Evolutionary conservation across 2,329 filamentous ascomycete genomes (phyloP).

Genomic region (Fusarium sp.): DNA sequence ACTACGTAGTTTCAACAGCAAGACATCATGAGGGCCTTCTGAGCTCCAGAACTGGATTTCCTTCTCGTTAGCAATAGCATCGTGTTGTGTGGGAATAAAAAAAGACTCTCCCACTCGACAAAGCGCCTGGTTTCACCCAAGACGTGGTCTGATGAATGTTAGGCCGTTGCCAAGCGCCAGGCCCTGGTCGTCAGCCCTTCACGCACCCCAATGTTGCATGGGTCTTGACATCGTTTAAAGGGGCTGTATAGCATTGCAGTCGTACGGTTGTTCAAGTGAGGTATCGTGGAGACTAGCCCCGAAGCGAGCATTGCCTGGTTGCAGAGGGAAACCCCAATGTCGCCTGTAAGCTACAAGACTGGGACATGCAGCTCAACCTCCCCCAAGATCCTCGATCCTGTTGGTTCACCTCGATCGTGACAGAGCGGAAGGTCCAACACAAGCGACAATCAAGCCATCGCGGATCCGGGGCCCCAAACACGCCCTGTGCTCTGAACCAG

Average conservation of each 20-base stretch:
- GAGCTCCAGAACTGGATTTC: neutral
- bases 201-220: neutral
- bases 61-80: neutral
- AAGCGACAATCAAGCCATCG: neutral
- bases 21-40: neutral
- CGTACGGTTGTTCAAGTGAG: neutral
- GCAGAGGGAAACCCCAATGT: neutral
- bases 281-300: neutral
- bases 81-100: neutral
- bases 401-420: neutral
- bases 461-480: slow-evolving; percentile 2
- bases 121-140: neutral
- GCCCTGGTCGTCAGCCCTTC: neutral
- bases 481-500: slow-evolving; percentile 1
- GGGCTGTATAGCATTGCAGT: neutral
- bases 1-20: neutral
- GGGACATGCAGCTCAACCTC: neutral
- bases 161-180: neutral
- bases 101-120: neutral
- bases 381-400: neutral
- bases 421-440: neutral
- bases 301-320: neutral
- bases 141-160: neutral
- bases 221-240: slow-evolving; percentile 6
- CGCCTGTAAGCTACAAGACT: neutral